Evolutionary conservation across 805 yeast genomes (phyloP), one percentile per base, ranked within the genome.

Genomic region (Brettanomyces custersianus): DNA sequence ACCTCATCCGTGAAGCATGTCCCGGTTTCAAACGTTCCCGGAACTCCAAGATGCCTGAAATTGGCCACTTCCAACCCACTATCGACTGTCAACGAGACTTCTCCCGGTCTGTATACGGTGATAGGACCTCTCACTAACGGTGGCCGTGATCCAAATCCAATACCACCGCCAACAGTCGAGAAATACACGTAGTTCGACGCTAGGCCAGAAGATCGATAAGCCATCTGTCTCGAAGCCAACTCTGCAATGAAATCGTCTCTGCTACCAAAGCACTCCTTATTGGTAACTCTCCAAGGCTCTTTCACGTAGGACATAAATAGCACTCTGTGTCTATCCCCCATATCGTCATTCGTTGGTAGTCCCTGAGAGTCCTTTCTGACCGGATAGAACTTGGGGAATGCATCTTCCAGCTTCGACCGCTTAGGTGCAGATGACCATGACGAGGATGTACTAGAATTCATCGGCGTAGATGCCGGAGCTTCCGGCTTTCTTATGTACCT

Each of bases 91-190:
- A 90, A 58, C 2, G 95, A 82, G 0, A 85, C 81, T 48, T 77
- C 80, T 0, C 95, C 96, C 0, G 88, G 83, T 4, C 56, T 53
- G 44, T 69, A 77, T 13, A 49, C 21, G 42, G 65, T 66, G 22
- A 65, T 61, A 1, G 54, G 48, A 6, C 64, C 65, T 42, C 70
- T 76, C 33, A 71, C 59, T 1, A 59, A 40, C 1, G 92, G 92
- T 31, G 84, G 88, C 21, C 66, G 63, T 31, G 68, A 59, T 0
- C 97, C 97, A 50, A 85, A 71, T 0, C 95, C 96, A 10, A 88
- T 56, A 0, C 96, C 96, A 35, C 84, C 77, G 1, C 92, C 88
- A 6, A 65, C 48, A 7, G 74, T 82, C 48, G 72, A 79, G 57
- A 85, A 85, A 53, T 83, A 86, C 1, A 74, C 69, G 36, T 59